Percentiles rank a stretch among this genome's conserved stretches.
Evolutionary conservation across 116 monocot genomes (phyloP).

Genomic region (Cymodocea nodosa): DNA sequence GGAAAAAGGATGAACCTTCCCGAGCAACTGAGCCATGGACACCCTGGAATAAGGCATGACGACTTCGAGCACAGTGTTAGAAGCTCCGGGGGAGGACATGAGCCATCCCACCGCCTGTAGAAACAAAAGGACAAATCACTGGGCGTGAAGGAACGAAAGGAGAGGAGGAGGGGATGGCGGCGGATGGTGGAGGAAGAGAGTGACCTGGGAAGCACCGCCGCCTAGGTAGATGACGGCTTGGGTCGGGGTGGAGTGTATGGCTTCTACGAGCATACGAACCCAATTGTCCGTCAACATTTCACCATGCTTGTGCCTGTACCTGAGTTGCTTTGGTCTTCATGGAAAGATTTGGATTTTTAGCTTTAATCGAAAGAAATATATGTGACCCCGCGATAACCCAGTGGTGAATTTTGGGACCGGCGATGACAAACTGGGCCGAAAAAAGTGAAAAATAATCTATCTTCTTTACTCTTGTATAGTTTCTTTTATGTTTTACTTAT

Average conservation of each 20-base stretch:
- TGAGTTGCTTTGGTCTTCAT: too few species aligned
- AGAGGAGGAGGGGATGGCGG: background rate
- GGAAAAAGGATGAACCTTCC: slow-evolving; percentile 37
- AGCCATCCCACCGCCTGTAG: slow-evolving; percentile 80
- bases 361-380: too few species aligned
- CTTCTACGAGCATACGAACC: slow-evolving; percentile 54
- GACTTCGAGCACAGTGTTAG: slow-evolving; percentile 74
- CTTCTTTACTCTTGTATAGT: too few species aligned
- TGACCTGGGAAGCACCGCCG: slow-evolving; percentile 91
- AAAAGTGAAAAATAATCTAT: too few species aligned
- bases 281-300: slow-evolving; percentile 8
- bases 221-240: slow-evolving; percentile 66
- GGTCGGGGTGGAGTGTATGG: slow-evolving; percentile 54
- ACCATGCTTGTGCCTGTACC: too few species aligned
- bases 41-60: slow-evolving; percentile 70
- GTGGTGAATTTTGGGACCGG: too few species aligned
- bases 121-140: background rate
- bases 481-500: too few species aligned
- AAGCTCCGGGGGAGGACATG: slow-evolving; percentile 81
- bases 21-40: slow-evolving; percentile 72
- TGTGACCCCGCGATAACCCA: too few species aligned
- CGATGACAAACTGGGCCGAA: too few species aligned
- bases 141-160: too few species aligned
- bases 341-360: too few species aligned
- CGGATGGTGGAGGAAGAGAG: slow-evolving; percentile 3